phyloP scores from a whole-genome alignment of 2,329 filamentous ascomycete species.

The Cladosporium sp. region DNA sequence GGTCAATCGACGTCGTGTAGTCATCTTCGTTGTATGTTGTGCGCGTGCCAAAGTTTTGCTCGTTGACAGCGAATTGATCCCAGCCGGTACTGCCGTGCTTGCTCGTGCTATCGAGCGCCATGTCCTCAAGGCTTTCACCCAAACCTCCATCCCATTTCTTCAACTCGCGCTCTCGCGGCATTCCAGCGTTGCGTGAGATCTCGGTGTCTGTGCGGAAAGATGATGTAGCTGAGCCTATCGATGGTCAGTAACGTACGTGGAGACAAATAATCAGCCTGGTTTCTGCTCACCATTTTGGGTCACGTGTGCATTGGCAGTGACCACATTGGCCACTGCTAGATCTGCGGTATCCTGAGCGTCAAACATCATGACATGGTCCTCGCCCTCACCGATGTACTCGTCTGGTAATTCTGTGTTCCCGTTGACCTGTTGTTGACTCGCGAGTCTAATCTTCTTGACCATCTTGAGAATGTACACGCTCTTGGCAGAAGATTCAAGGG shows the following conservation, averaged over 20 bases:
- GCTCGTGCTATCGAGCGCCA: slow-evolving; percentile 58
- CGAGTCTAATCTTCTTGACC: slow-evolving; percentile 55
- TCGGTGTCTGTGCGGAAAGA: slow-evolving; percentile 84
- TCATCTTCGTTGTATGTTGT: slow-evolving; percentile 92
- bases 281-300: slow-evolving; percentile 58
- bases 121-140: slow-evolving; percentile 54
- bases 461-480: slow-evolving; percentile 64
- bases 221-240: slow-evolving; percentile 59
- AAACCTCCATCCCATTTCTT: slow-evolving; percentile 76
- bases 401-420: slow-evolving; percentile 43
- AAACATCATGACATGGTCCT: slow-evolving; percentile 58
- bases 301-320: slow-evolving; percentile 51
- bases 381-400: slow-evolving; percentile 49
- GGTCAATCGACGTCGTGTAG: slow-evolving; percentile 91
- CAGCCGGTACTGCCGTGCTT: slow-evolving; percentile 52
- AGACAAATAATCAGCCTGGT: background rate
- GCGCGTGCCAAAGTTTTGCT: slow-evolving; percentile 80
- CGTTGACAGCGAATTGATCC: slow-evolving; percentile 94
- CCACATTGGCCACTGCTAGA: slow-evolving; percentile 55
- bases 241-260: slow-evolving; percentile 20
- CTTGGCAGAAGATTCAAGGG: slow-evolving; percentile 50
- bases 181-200: slow-evolving; percentile 66
- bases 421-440: slow-evolving; percentile 46
- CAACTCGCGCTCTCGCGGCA: slow-evolving; percentile 70
- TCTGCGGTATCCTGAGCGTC: slow-evolving; percentile 62